Conservation (phyloP, 106 monocot species). For the Vanilla planifolia region DNA sequence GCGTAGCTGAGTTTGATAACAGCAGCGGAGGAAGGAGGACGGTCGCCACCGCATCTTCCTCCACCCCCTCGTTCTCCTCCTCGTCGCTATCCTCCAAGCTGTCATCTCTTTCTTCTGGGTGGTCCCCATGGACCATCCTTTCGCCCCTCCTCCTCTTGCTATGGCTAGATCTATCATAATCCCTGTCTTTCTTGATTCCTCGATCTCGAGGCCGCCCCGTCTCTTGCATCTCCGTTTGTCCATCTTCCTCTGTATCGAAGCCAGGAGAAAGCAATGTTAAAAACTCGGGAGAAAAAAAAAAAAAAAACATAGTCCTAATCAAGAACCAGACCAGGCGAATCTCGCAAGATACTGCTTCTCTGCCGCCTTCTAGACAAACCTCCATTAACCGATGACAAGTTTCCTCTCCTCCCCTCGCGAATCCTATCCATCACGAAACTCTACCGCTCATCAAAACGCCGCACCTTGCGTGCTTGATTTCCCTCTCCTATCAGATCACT, state of each 20-base stretch:
- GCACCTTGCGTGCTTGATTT: too few relatives aligned
- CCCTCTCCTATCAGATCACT: neutral
- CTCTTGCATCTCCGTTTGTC: slow-evolving; percentile 61
- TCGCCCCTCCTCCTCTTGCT: slow-evolving; percentile 79
- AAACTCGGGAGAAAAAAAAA: neutral
- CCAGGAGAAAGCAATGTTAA: slow-evolving; percentile 2
- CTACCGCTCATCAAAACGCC: slow-evolving; percentile 21
- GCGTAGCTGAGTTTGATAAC: slow-evolving; percentile 10
- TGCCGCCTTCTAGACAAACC: slow-evolving; percentile 44
- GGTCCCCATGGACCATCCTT: slow-evolving; percentile 45
- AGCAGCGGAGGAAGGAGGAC: slow-evolving; percentile 14
- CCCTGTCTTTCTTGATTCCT: slow-evolving; percentile 63
- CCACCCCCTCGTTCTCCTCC: slow-evolving; percentile 79
- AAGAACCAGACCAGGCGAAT: slow-evolving; percentile 52
- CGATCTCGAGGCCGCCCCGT: slow-evolving; percentile 54
- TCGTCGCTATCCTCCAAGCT: slow-evolving; percentile 68
- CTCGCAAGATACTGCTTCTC: slow-evolving; percentile 35
- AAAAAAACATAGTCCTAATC: neutral
- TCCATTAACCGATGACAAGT: slow-evolving; percentile 37
- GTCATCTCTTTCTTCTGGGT: slow-evolving; percentile 42
- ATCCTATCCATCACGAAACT: slow-evolving; percentile 53
- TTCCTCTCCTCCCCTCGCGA: slow-evolving; percentile 53
- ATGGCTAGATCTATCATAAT: slow-evolving; percentile 70
- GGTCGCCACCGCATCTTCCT: slow-evolving; percentile 37
- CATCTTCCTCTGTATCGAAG: slow-evolving; percentile 70